A percentile compares a stretch with the other conserved stretches of the same genome.
Conservation (phyloP, 2,329 filamentous ascomycete genomes). For the Cladosporium sphaerospermum region DNA sequence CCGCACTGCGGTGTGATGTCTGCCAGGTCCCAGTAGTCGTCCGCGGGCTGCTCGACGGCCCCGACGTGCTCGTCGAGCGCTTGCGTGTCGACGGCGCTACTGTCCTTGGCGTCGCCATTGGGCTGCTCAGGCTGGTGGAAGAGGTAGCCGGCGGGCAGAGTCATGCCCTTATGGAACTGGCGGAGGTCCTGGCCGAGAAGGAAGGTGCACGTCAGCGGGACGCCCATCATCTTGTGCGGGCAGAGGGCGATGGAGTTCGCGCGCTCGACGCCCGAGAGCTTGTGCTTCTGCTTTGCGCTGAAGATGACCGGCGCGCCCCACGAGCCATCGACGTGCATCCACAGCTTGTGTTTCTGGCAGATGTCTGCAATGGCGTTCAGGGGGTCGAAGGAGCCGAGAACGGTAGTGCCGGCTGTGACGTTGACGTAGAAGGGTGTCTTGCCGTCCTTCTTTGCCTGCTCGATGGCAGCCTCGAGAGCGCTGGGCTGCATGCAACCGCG, state of each 20-base stretch:
- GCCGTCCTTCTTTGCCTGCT: constrained; percentile 57
- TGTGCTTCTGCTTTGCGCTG: constrained; percentile 54
- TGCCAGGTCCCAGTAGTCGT: constrained; percentile 79
- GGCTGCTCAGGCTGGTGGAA: constrained; percentile 38
- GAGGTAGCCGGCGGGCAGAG: constrained; percentile 73
- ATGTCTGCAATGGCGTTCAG: constrained; percentile 64
- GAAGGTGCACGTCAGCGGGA: constrained; percentile 85
- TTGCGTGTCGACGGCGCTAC: constrained; percentile 31
- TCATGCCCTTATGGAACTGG: constrained; percentile 77
- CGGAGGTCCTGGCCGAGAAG: constrained; percentile 70
- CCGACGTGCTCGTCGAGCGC: constrained; percentile 27
- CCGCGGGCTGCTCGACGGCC: constrained; percentile 19
- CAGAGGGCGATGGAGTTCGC: constrained; percentile 83
- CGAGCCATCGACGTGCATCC: constrained; percentile 88
- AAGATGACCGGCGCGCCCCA: constrained; percentile 88
- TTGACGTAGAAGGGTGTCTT: constrained; percentile 91
- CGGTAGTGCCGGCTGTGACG: constrained; percentile 89
- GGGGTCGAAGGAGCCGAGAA: constrained; percentile 82
- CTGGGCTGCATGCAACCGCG: constrained; percentile 64
- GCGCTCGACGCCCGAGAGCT: constrained; percentile 63
- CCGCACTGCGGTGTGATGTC: constrained; percentile 93
- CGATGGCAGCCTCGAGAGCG: constrained; percentile 58
- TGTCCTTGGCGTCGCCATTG: constrained; percentile 2
- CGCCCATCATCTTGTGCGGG: constrained; percentile 95
- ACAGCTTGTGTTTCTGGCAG: constrained; percentile 66